phyloP scores from a whole-genome alignment of 192 early-diverging fungal species.

The Linnemannia exigua region DNA sequence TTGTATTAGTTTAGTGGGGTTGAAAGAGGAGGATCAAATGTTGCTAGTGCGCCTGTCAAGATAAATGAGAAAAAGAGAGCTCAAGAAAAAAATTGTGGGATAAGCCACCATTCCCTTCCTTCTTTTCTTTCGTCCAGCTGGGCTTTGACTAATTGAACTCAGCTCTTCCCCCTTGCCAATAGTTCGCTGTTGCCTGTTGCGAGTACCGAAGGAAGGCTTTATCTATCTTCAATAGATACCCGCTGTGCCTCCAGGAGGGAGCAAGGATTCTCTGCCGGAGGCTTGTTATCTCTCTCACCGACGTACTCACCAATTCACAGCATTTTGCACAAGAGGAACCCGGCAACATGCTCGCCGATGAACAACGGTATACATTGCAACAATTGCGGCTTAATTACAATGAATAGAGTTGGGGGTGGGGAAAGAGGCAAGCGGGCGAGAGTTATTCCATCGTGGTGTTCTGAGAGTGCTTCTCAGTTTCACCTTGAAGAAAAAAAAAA shows the following conservation, averaged over 20 bases:
- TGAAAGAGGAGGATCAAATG: conserved; percentile 41
- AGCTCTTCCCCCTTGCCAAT: neutral
- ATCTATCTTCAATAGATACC: too few relatives aligned
- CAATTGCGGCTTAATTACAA: neutral
- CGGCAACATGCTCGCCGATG: too few relatives aligned
- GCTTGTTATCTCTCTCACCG: neutral
- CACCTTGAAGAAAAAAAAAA: neutral
- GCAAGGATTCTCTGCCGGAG: neutral
- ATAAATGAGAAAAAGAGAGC: neutral
- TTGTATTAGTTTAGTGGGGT: conserved; percentile 50
- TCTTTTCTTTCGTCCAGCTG: neutral
- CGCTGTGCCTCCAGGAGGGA: neutral
- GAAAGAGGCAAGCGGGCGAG: neutral
- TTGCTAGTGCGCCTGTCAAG: neutral
- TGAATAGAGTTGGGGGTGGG: neutral
- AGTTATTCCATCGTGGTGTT: neutral
- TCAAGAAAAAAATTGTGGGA: neutral
- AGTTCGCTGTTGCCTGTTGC: neutral
- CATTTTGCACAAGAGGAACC: too few relatives aligned
- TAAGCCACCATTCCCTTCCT: neutral
- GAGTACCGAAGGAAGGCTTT: too few relatives aligned
- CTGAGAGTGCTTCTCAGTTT: neutral
- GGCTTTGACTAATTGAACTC: neutral
- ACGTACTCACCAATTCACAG: too few relatives aligned
- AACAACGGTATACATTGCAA: neutral